These are phyloP conservation scores for Puccinia sorghi DNA, from an alignment of 1,284 basidiomycete species.

Conservation along the genomic window DNA sequence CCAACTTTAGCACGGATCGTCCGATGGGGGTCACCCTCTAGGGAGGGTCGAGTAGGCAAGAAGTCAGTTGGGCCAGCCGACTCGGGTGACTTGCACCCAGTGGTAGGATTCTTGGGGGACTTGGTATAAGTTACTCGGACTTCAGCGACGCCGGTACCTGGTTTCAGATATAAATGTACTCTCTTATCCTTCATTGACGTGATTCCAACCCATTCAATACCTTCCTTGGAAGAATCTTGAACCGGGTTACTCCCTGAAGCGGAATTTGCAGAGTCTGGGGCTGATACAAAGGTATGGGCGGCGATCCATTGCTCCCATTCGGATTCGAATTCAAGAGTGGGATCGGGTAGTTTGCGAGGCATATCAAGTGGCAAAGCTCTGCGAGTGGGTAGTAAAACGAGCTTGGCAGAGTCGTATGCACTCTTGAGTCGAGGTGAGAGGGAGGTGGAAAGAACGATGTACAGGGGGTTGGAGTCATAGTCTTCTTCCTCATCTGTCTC, in stretches of 20 bases:
- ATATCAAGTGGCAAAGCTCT: constrained; percentile 51
- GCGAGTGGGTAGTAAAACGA: constrained; percentile 51
- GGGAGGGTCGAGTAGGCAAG: not conserved
- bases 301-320: constrained; percentile 51
- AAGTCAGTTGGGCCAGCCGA: constrained; percentile 22
- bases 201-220: constrained; percentile 42
- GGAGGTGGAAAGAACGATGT: constrained; percentile 51
- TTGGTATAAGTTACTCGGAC: constrained; percentile 34
- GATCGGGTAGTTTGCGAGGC: constrained; percentile 50
- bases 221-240: constrained; percentile 25
- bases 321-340: constrained; percentile 48
- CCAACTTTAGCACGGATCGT: constrained; percentile 37
- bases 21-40: constrained; percentile 39
- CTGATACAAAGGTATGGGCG: constrained; percentile 49
- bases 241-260: not conserved
- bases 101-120: not conserved
- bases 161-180: constrained; percentile 42
- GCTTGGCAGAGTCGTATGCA: constrained; percentile 52
- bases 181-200: constrained; percentile 26
- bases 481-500: constrained; percentile 52
- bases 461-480: constrained; percentile 51
- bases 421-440: constrained; percentile 51
- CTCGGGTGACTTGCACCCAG: not conserved
- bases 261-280: constrained; percentile 14
- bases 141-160: constrained; percentile 48